phyloP scores from a whole-genome alignment of 441 rosid species.

The Biscutella laevigata region DNA sequence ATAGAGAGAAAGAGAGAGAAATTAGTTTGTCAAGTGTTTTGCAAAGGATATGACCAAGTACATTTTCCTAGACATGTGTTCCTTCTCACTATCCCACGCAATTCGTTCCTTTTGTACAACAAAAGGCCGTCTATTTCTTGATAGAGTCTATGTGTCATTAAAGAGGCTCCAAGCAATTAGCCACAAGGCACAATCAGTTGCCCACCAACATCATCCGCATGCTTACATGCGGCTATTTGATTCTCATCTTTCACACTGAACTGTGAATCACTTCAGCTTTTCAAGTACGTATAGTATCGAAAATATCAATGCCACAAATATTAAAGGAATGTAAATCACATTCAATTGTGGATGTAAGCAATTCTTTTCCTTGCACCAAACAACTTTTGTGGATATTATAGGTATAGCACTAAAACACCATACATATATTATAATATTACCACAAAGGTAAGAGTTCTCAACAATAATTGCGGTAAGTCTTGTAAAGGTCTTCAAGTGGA shows the following conservation, averaged over 20 bases:
- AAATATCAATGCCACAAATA: too few relatives aligned
- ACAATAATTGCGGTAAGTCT: too few relatives aligned
- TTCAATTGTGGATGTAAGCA: too few relatives aligned
- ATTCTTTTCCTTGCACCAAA: too few relatives aligned
- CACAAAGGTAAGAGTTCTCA: too few relatives aligned
- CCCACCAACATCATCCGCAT: conserved; percentile 29
- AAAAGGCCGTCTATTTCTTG: conserved; percentile 21
- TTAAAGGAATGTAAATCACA: too few relatives aligned
- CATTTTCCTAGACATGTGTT: conserved; percentile 46
- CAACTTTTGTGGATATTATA: too few relatives aligned
- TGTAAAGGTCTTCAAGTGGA: too few relatives aligned
- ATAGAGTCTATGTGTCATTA: conserved; percentile 37
- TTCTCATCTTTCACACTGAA: conserved; percentile 21
- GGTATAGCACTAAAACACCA: too few relatives aligned
- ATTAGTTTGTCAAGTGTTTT: neutral
- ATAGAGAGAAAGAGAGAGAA: neutral
- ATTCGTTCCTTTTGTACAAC: conserved; percentile 32
- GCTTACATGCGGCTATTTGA: conserved; percentile 31
- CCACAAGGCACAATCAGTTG: conserved; percentile 39
- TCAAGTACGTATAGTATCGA: too few relatives aligned
- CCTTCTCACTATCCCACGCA: conserved; percentile 43
- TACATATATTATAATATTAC: too few relatives aligned
- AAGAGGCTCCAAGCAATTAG: conserved; percentile 51
- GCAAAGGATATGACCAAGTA: conserved; percentile 8
- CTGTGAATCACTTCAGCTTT: conserved; percentile 35